Base-by-base conservation (phyloP, 2,329 filamentous ascomycete genomes). In the Fusarium sp. region DNA sequence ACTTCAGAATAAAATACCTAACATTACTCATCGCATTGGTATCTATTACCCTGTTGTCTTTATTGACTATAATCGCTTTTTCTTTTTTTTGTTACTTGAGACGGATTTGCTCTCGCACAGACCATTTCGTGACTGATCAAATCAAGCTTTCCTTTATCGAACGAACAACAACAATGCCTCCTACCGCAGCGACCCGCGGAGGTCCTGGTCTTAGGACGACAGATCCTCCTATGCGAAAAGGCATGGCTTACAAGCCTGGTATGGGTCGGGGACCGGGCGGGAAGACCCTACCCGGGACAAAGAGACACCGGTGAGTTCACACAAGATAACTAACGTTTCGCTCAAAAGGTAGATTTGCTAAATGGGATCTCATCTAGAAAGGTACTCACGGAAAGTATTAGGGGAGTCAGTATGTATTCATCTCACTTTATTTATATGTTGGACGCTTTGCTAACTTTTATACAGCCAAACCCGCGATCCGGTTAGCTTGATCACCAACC, bases 381-480 rank as follows among this genome's bases (percentile, higher is more conserved):
- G 62, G 75, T 87, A 0, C 31, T 82, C 0, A 81, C 78, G 14
- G 86, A 88, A 36, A 81, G 75, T 0, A 83, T 88, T 8, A 58
- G 73, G 0, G 86, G 84, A 0, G 82, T 88, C 16, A 87, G 85
- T 85, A 79, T 72, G 84, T 81, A 54, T 4, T 51, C 10, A 23
- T n/a, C 23, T 11, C 23, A 27, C 27, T 16, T 16, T 25, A 27
- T 29, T 20, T 25, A 25, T 25, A 2, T 10, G 3, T 40, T 9
- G 7, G n/a, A 20, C 10, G 25, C 2, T 9, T 49, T 54, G 29
- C 61, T 71, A 54, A 69, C 55, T 46, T 10, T 7, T 7, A 9
- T 4, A 38, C 59, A 87, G 86, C 86, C 1, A 88, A 87, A 67
- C 81, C 82, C 5, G 84, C 82, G 13, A 87, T 88, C 54, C 78